Evolutionary conservation across 257 asterid genomes (phyloP).

Genomic region (Capsicum baccatum): DNA sequence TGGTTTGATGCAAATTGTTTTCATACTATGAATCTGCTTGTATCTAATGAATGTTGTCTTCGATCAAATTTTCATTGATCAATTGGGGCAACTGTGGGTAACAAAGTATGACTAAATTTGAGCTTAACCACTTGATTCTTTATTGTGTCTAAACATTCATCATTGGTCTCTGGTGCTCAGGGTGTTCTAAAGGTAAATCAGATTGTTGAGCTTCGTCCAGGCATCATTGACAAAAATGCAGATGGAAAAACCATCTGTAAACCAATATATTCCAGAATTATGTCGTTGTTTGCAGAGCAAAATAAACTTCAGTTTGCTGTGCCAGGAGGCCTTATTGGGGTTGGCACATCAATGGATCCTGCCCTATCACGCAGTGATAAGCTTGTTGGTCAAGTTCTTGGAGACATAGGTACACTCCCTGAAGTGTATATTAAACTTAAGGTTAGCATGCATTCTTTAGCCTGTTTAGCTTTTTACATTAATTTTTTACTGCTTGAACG

Average conservation of each 20-base stretch:
- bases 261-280: constrained; percentile 90
- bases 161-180: constrained; percentile 46
- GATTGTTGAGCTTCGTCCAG: constrained; percentile 88
- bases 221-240: constrained; percentile 86
- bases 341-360: constrained; percentile 97
- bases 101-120: not conserved
- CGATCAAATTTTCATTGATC: not conserved
- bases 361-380: constrained; percentile 95
- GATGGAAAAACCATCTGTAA: constrained; percentile 80
- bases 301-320: constrained; percentile 80
- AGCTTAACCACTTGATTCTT: not conserved
- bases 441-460: constrained; percentile 47
- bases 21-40: not conserved
- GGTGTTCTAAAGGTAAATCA: constrained; percentile 92
- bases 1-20: not conserved
- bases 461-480: not conserved
- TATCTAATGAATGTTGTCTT: not conserved
- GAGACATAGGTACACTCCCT: constrained; percentile 94
- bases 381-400: constrained; percentile 97
- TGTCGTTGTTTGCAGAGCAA: constrained; percentile 86
- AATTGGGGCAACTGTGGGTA: not conserved
- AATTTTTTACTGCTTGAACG: not conserved
- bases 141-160: not conserved
- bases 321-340: constrained; percentile 55
- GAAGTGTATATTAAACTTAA: constrained; percentile 82